A percentile compares a stretch with the other conserved stretches of the same genome.
Conservation (phyloP, 2,329 filamentous ascomycete genomes). For the Thielaviopsis ethacetica region DNA sequence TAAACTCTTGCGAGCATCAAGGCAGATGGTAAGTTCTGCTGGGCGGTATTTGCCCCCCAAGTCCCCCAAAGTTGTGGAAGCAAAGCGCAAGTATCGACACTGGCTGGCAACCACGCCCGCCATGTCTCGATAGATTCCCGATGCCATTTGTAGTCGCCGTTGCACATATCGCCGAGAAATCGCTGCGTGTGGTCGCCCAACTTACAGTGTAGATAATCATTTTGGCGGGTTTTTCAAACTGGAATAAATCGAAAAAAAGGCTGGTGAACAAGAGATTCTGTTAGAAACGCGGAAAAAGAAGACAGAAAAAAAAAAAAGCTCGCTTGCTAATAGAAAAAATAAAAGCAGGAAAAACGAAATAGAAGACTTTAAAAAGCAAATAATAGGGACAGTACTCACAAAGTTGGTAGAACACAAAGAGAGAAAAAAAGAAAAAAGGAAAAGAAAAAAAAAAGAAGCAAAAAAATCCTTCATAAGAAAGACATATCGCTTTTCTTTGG, state of each 20-base stretch:
- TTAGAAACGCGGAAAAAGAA: not conserved
- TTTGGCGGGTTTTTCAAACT: constrained; percentile 26
- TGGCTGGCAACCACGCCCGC: too few relatives aligned
- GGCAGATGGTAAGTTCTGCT: too few relatives aligned
- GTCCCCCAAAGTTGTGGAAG: too few relatives aligned
- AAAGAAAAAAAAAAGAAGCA: constrained; percentile 10
- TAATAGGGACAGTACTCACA: not conserved
- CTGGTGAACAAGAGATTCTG: not conserved
- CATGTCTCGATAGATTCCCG: too few relatives aligned
- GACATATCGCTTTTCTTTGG: constrained; percentile 1
- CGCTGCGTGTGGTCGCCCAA: constrained; percentile 3
- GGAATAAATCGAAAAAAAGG: constrained; percentile 4
- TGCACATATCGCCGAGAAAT: not conserved
- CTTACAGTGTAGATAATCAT: constrained; percentile 62
- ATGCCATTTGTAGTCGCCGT: too few relatives aligned
- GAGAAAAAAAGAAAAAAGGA: constrained; percentile 14
- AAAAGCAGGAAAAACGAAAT: constrained; percentile 3
- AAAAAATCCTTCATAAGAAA: not conserved
- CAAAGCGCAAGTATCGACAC: too few relatives aligned
- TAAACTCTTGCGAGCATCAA: too few relatives aligned
- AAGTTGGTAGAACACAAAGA: constrained; percentile 12
- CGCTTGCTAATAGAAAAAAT: not conserved
- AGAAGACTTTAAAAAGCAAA: not conserved
- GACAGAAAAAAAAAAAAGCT: not conserved
- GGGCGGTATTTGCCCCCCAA: too few relatives aligned